These are phyloP conservation scores for Solanum okadae DNA, from an alignment of 257 asterid species.

Conservation along the genomic window DNA sequence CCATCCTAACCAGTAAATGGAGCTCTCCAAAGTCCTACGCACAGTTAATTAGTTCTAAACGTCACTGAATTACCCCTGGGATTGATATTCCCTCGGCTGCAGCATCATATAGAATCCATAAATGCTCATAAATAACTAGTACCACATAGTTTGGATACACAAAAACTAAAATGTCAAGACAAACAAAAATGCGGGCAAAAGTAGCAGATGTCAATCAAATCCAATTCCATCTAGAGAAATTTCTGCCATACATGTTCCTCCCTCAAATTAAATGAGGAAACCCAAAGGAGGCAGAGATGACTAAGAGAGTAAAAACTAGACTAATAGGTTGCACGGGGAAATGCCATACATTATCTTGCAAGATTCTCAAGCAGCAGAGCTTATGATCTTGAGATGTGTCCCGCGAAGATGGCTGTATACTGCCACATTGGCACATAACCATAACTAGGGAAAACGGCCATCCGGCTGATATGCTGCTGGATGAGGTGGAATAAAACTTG, in stretches of 20 bases:
- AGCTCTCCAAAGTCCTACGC: neutral
- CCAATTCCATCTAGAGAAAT: neutral
- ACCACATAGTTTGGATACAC: neutral
- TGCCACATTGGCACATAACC: constrained; percentile 81
- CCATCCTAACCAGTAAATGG: neutral
- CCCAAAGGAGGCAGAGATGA: neutral
- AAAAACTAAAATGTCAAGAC: neutral
- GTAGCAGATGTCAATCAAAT: neutral
- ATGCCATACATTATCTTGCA: neutral
- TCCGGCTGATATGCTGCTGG: constrained; percentile 50
- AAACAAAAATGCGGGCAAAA: neutral
- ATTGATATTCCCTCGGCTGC: neutral
- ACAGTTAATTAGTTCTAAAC: neutral
- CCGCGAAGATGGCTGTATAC: constrained; percentile 51
- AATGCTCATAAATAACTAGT: neutral
- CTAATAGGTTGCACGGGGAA: neutral
- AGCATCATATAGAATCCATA: neutral
- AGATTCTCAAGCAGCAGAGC: constrained; percentile 65
- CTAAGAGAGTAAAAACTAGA: neutral
- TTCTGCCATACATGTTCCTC: constrained; percentile 1
- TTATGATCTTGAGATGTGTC: constrained; percentile 74
- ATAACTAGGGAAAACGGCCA: constrained; percentile 65
- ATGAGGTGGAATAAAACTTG: constrained; percentile 58
- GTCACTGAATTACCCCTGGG: neutral
- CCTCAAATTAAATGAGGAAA: neutral